A percentile compares a stretch with the other conserved stretches of the same genome.
Conservation (phyloP, 371 early-diverging fungal species). For the Mortierella sp. region DNA sequence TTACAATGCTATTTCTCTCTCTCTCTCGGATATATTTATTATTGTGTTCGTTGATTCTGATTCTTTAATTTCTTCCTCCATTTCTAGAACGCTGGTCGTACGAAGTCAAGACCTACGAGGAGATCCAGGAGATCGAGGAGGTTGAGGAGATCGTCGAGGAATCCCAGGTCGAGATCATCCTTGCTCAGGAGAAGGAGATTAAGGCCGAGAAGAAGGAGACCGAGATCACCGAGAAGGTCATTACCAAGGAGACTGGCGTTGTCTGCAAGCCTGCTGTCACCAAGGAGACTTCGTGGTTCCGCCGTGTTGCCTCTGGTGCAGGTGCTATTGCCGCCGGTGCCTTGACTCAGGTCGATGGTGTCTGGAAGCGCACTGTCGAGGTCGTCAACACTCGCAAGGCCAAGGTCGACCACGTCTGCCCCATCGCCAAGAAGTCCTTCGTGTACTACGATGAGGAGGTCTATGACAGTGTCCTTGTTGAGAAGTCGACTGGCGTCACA, state of each 20-base stretch:
- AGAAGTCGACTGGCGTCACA: conserved; percentile 15
- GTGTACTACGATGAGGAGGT: conserved; percentile 20
- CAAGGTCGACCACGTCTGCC: conserved; percentile 4
- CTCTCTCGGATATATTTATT: no score
- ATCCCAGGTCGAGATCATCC: not conserved
- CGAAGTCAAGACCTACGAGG: conserved; percentile 12
- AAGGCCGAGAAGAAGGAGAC: not conserved
- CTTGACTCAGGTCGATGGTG: conserved; percentile 16
- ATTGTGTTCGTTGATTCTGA: not conserved
- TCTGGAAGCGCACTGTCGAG: conserved; percentile 18
- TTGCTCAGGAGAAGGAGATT: conserved; percentile 3
- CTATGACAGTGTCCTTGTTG: not conserved
- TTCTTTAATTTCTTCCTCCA: not conserved
- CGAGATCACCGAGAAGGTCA: not conserved
- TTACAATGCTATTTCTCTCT: conserved; percentile 1
- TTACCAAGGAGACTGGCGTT: conserved; percentile 1
- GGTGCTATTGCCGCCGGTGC: conserved; percentile 16
- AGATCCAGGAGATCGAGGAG: conserved; percentile 4
- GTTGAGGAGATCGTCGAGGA: conserved; percentile 14
- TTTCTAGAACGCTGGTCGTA: conserved; percentile 9
- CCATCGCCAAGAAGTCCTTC: conserved; percentile 9
- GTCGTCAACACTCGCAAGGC: conserved; percentile 17
- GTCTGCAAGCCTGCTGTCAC: conserved; percentile 25
- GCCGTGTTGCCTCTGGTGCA: conserved; percentile 16
- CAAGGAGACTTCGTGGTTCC: conserved; percentile 35